These are phyloP conservation scores for Trifolium dubium DNA, from an alignment of 306 rosid genomes.

Conservation along the genomic window DNA sequence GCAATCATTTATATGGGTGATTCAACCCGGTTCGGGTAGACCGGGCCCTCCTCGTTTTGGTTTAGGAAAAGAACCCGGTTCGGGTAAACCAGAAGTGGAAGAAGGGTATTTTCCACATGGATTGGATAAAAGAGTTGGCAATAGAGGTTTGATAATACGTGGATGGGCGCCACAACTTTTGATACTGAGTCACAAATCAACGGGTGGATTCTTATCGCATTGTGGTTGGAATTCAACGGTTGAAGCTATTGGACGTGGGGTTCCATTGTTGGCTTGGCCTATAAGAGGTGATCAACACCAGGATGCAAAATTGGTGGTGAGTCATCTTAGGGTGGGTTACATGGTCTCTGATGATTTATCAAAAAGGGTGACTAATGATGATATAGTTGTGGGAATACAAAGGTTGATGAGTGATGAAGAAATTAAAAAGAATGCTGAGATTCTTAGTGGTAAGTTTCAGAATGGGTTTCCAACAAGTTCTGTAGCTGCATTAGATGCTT, in stretches of 20 bases:
- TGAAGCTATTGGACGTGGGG: conserved; percentile 67
- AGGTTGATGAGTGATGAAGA: conserved; percentile 52
- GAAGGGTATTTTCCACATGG: conserved; percentile 56
- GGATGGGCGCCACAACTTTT: conserved; percentile 84
- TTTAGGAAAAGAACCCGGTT: neutral
- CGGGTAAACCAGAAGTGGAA: neutral
- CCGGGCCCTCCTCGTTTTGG: conserved; percentile 28
- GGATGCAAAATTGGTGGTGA: conserved; percentile 57
- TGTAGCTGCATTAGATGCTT: conserved; percentile 53
- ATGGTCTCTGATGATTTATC: conserved; percentile 43
- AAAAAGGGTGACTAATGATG: conserved; percentile 43
- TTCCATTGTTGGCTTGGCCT: conserved; percentile 74
- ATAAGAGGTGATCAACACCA: conserved; percentile 64
- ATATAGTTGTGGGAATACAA: conserved; percentile 53
- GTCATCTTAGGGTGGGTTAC: conserved; percentile 57
- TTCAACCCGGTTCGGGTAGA: conserved; percentile 54
- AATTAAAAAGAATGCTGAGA: conserved; percentile 41
- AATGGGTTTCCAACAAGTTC: conserved; percentile 61
- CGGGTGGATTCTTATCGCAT: conserved; percentile 73
- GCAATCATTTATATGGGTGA: conserved; percentile 62
- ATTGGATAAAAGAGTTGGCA: conserved; percentile 48
- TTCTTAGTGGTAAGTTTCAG: conserved; percentile 46
- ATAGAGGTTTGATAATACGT: conserved; percentile 61
- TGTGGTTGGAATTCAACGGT: conserved; percentile 78
- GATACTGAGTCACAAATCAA: conserved; percentile 74